Base-by-base conservation (phyloP, 441 rosid genomes). In the Kokia cookei region DNA sequence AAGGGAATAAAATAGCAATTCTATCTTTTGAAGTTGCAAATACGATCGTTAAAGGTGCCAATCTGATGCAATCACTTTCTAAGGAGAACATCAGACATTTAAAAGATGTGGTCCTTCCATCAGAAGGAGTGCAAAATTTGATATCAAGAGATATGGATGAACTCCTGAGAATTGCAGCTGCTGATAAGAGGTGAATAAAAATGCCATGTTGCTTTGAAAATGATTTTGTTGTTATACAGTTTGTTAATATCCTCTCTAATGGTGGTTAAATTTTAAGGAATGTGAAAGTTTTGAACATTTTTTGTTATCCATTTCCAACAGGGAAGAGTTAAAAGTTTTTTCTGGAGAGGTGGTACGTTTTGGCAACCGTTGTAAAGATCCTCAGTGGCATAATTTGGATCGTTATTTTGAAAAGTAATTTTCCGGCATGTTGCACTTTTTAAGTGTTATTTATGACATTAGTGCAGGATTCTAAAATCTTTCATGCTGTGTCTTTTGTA, bases 351-450 rank as follows among this genome's bases (percentile, higher is more conserved):
- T 96, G 78, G 95, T 96, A 59, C 98, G 99, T 69, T 96, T 96
- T 82, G 99, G 99, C 76, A 96, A 94, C 77, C 98, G 95, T 66
- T 96, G 98, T 80, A 94, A 91, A 85, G 99, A 96, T 88, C 99
- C 98, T 83, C 99, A 96, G 57, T 96, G 96, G 96, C 99, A 96
- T 86, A 92, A 91, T 80, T 84, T 96, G 76, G 95, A 92, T 71
- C 97, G 98, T 57, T 96, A 92, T 78, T 93, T 96, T 84, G 96
- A 90, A 62, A 96, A 93, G 99, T 92, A 87, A 86, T 79, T 74
- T 40, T 67, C 66, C 73, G 7, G 24, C 61, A 0, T 19, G 22
- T 22, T 82, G 62, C 43, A 69, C 72, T 37, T 60, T 78, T 37
- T 47, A 7, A 57, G 40, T 57, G 43, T 66, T 71, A 0, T 26